Percentiles rank a stretch among this genome's conserved stretches.
phyloP scores from a whole-genome alignment of 2,329 filamentous ascomycete species.

The Exophiala xenobiotica region DNA sequence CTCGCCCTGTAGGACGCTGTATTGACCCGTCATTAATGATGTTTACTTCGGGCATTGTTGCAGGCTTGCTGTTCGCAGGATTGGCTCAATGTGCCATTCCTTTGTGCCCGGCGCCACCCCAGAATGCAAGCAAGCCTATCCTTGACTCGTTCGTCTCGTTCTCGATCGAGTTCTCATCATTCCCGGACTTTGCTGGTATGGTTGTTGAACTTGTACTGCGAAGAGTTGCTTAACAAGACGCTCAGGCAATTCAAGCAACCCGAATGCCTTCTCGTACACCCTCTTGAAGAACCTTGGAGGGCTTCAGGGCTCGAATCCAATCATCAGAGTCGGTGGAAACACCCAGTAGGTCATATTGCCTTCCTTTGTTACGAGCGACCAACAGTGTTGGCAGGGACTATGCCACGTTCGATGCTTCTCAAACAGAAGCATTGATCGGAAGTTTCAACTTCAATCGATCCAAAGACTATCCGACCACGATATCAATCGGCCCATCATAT shows the following conservation, averaged over 20 bases:
- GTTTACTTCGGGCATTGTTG: neutral
- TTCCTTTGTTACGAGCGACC: neutral
- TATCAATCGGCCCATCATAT: conserved; percentile 60
- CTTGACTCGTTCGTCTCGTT: conserved; percentile 52
- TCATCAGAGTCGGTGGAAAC: conserved; percentile 65
- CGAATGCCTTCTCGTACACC: conserved; percentile 62
- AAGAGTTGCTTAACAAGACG: conserved; percentile 30
- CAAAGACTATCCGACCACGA: conserved; percentile 59
- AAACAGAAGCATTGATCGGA: conserved; percentile 53
- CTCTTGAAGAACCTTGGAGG: conserved; percentile 57
- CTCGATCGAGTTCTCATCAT: conserved; percentile 54
- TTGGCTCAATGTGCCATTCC: conserved; percentile 11
- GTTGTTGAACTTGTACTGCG: conserved; percentile 7
- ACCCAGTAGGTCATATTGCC: conserved; percentile 47
- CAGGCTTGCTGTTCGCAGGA: conserved; percentile 4
- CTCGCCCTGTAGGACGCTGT: neutral
- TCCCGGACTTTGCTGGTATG: conserved; percentile 53
- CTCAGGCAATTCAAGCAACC: conserved; percentile 51
- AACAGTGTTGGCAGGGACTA: conserved; percentile 47
- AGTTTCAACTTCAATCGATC: conserved; percentile 53
- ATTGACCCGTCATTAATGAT: neutral
- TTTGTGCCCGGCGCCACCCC: conserved; percentile 14
- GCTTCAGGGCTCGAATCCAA: conserved; percentile 57
- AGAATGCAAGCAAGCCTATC: conserved; percentile 24
- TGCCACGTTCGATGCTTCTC: conserved; percentile 57